Evolutionary conservation across 2,329 filamentous ascomycete species (phyloP), one percentile per base, ranked within the genome.

Genomic region (Colletotrichum caudatum): DNA sequence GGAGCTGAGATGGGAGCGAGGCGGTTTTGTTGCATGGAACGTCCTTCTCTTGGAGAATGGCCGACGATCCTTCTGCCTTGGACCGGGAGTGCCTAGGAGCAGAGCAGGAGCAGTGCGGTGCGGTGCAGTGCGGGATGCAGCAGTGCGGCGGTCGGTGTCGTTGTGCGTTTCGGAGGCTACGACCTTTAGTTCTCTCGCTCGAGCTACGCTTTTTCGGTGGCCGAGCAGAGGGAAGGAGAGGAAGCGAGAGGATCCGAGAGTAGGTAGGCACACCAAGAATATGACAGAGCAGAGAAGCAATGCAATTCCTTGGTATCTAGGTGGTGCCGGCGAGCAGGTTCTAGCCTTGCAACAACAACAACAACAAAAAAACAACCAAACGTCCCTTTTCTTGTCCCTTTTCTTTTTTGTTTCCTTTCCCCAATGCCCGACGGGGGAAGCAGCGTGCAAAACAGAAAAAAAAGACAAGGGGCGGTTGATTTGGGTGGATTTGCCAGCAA

Each of bases 171-270:
- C 66, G 66, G 66, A 66, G 62, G 56, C 60, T 72, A 69, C 62
- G 68, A 61, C 70, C 53, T 56, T 50, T 37, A 37, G 60, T 63
- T 64, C 69, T 64, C 69, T 69, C 59, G 69, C 69, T 71, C 69
- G 69, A 71, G 69, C 69, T 69, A 71, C 65, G 54, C 65, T 71
- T 64, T 64, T 64, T 69, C 69, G 59, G 69, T 64, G 69, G 69
- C 69, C 69, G 69, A 71, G 67, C 67, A 70, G 67, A 59, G 59
- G 26, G 61, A 56, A 59, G 37, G n/a, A 44, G 23, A n/a, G 3
- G 6, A 16, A 62, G 66, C 26, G 54, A 51, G 53, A 65, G 53
- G 69, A 71, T 71, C 69, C 69, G 69, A 71, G 69, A 60, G 69
- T 69, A 29, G 29, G 29, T 29, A 29, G 29, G 29, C 5, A 57